These are phyloP conservation scores for Triticum urartu DNA, from an alignment of 176 grass and related monocot species.

Conservation along the genomic window DNA sequence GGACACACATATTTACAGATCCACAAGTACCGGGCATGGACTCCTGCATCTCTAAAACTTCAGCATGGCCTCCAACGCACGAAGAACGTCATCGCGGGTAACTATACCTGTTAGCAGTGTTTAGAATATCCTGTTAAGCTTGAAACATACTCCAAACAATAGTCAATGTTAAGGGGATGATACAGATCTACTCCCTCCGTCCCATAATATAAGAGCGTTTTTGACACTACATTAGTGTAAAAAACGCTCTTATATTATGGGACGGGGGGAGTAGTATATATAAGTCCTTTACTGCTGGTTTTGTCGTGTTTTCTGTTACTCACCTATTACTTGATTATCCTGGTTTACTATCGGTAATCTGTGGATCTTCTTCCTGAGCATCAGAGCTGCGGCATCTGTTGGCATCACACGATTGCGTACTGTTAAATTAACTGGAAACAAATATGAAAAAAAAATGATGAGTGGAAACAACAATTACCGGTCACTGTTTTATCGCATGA, in stretches of 20 bases:
- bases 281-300: not conserved
- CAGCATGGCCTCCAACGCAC: conserved; percentile 61
- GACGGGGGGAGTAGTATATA: not conserved
- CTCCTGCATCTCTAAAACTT: conserved; percentile 35
- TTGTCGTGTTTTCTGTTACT: conserved; percentile 26
- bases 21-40: conserved; percentile 4
- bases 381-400: conserved; percentile 89
- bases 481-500: conserved; percentile 70
- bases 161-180: conserved; percentile 15
- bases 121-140: conserved; percentile 31
- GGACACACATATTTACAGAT: conserved; percentile 45
- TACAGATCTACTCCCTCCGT: not conserved
- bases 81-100: conserved; percentile 75
- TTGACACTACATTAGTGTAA: no score
- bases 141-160: conserved; percentile 9
- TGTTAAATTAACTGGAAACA: conserved; percentile 8
- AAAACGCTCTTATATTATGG: no score
- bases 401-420: conserved; percentile 1
- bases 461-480: conserved; percentile 45
- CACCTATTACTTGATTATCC: conserved; percentile 72
- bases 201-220: no score
- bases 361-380: conserved; percentile 90
- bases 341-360: conserved; percentile 83
- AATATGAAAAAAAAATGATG: not conserved
- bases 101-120: conserved; percentile 72